phyloP scores from a whole-genome alignment of 306 rosid genomes.

The Prunus kanzakura region DNA sequence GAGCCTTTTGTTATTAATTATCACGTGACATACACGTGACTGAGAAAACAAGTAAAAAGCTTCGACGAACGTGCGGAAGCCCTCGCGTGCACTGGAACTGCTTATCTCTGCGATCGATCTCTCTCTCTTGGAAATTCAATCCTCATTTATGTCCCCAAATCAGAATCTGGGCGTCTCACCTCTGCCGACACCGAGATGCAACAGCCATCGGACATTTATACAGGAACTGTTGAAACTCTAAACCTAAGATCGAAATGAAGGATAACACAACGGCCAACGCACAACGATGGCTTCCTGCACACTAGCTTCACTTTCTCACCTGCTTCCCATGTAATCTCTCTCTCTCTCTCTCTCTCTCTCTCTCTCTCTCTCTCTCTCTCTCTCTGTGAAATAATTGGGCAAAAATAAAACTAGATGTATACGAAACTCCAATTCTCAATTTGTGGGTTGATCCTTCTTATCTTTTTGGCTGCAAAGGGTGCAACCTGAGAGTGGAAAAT shows the following conservation, averaged over 20 bases:
- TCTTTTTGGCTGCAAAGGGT: conserved; percentile 43
- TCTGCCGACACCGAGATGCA: too few relatives aligned
- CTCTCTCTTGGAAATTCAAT: too few relatives aligned
- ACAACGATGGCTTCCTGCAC: conserved; percentile 47
- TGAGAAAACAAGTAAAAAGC: too few relatives aligned
- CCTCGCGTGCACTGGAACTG: too few relatives aligned
- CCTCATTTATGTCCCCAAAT: too few relatives aligned
- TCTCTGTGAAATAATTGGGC: neutral
- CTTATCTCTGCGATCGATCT: too few relatives aligned
- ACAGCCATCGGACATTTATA: neutral
- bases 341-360: conserved; percentile 11
- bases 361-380: too few relatives aligned
- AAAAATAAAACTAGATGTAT: neutral
- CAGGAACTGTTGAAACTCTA: neutral
- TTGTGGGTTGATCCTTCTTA: neutral
- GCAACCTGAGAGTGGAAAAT: conserved; percentile 34
- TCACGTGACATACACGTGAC: too few relatives aligned
- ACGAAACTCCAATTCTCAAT: neutral
- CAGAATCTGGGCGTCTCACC: too few relatives aligned
- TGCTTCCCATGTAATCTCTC: conserved; percentile 30
- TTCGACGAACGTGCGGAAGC: too few relatives aligned
- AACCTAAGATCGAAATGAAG: neutral
- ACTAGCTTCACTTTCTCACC: conserved; percentile 27
- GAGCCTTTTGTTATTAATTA: too few relatives aligned
- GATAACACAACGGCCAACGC: conserved; percentile 6